Base-by-base conservation (phyloP, 768 basidiomycete species). In the Suillus spraguei region DNA sequence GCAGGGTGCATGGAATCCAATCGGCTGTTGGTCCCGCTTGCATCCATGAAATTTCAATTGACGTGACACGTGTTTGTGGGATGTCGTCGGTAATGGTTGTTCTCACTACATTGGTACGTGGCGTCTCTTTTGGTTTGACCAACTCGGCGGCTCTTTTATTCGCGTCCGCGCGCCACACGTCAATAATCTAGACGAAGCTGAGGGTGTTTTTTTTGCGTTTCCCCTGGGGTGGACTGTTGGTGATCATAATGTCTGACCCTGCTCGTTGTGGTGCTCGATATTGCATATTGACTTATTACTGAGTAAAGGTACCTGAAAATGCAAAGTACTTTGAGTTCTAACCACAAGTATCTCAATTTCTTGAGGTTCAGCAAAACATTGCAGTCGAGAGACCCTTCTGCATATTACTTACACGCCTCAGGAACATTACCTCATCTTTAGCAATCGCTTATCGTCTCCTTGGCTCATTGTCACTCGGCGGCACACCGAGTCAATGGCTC, bases 391-490 rank as follows among this genome's bases (percentile, higher is more conserved):
- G n/a, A 46, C 13, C 11, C 4, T 24, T 47, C 22, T 6, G 22
- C 14, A 7, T 49, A 24, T 49, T 49, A 49, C 22, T 52, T 52
- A 52, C 50, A 33, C 50, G 50, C 50, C 32, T 33, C 50, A 52
- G 52, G 52, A 10, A 20, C 32, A 53, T 53, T 53, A 53, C 52
- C 52, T 53, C 52, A 53, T 20, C 20, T 35, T 53, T 33, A 53
- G 52, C 52, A 33, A 53, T n/a, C 52, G 32, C 52, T 53, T 53
- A 53, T 13, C 32, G 32, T 35, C 33, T n/a, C 52, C 11, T 35
- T 53, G 52, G 52, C 52, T 53, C 52, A 53, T 53, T 53, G 52
- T 53, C 20, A 17, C 20, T 33, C 52, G 32, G 10, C 5, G 2
- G 24, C 16, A 17, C 3, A 35, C 52, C 11, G 20, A 53, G 33